Evolutionary conservation across 2,329 filamentous ascomycete species (phyloP), one percentile per base, ranked within the genome.

Genomic region (Sphaerostilbella broomeana): DNA sequence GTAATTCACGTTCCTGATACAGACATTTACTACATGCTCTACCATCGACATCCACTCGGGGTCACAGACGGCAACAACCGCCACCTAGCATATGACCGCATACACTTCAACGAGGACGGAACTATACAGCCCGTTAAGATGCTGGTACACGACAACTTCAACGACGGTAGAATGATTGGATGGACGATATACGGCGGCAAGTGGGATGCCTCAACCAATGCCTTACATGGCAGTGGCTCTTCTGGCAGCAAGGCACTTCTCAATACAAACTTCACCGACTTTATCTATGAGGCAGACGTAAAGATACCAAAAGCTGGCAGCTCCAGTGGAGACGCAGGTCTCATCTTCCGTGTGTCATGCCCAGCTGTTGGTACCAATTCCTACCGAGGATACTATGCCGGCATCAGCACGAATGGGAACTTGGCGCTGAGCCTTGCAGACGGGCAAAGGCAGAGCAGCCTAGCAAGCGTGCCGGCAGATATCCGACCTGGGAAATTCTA

Each of bases 1-100:
- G 60, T 69, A 18, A 52, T 69, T 20, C 64, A 65, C 39, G 59
- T 70, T 3, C 67, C 65, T 0, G 60, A 59, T 1, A 66, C 66
- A 3, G 67, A 70, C 45, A 60, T 67, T 18, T 70, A 65, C 61
- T 68, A 67, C 49, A 69, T 71, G 11, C 60, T 61, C 1, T 72
- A 70, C 42, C 69, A 71, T 47, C 67, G 68, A 1, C 52, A 52
- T 21, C 64, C 62, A 6, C 57, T 69, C 3, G 61, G 63, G 43
- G 65, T 70, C 32, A 62, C 58, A 1, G 60, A 63, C 38, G 62
- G 61, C 22, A 68, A 72, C 43, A 64, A 72, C 49, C 65, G 69
- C 3, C 61, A 65, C 12, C 52, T 67, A 3, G 67, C 66, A 22
- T 70, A 71, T 36, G 69, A 72, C 48, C 61, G 66, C 12, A 66